A percentile compares a stretch with the other conserved stretches of the same genome.
Conservation (phyloP, 345 rosid species). For the Noccaea caerulescens region DNA sequence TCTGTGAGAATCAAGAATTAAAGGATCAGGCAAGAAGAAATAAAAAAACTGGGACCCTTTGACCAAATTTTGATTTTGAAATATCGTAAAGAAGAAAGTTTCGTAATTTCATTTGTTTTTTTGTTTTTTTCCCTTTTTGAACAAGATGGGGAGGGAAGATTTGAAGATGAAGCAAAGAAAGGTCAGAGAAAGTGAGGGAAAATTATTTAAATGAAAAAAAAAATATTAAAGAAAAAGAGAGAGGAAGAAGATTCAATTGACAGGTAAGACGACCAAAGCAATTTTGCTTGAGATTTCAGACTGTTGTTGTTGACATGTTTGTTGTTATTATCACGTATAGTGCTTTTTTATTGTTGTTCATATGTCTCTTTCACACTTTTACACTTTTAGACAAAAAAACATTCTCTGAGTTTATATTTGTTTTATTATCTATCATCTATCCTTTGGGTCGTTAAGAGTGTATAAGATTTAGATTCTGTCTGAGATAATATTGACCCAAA, state of each 20-base stretch:
- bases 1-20: constrained; percentile 36
- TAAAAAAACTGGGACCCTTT: constrained; percentile 41
- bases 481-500: constrained; percentile 27
- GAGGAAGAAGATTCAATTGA: constrained; percentile 28
- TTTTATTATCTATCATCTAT: background rate
- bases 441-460: constrained; percentile 10
- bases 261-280: constrained; percentile 35
- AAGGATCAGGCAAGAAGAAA: constrained; percentile 35
- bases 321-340: constrained; percentile 41
- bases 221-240: background rate
- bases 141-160: constrained; percentile 46
- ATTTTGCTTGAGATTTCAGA: constrained; percentile 47
- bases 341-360: constrained; percentile 34
- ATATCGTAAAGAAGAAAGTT: constrained; percentile 41
- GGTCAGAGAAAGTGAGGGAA: constrained; percentile 43
- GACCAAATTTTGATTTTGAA: constrained; percentile 48
- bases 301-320: constrained; percentile 47
- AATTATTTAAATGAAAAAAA: constrained; percentile 32
- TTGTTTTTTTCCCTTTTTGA: constrained; percentile 33
- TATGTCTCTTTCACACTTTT: constrained; percentile 44
- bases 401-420: constrained; percentile 40
- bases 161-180: constrained; percentile 47
- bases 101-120: constrained; percentile 8
- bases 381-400: constrained; percentile 35
- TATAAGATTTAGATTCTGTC: background rate